Evolutionary conservation across 2,329 filamentous ascomycete genomes (phyloP).

Genomic region (Cercospora sesami): DNA sequence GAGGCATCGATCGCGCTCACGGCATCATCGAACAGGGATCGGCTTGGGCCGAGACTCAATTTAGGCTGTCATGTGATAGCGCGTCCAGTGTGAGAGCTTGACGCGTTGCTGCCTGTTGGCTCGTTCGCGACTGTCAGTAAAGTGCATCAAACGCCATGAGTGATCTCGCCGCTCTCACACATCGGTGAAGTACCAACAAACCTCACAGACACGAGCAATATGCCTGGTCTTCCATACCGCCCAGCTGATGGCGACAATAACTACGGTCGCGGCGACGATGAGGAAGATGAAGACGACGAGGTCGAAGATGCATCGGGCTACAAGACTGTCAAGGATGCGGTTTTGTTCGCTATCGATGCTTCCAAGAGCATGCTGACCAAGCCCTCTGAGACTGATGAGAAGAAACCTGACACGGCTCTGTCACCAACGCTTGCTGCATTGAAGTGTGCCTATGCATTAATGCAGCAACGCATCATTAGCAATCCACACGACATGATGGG

Average conservation of each 20-base stretch:
- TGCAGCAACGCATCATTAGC: constrained; percentile 98
- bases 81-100: background rate
- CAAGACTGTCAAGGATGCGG: constrained; percentile 91
- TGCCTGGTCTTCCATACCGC: constrained; percentile 16
- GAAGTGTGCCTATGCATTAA: constrained; percentile 90
- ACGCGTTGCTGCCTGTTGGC: background rate
- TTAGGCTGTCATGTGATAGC: background rate
- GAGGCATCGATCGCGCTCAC: constrained; percentile 6
- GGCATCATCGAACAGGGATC: constrained; percentile 1
- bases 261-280: constrained; percentile 44
- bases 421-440: constrained; percentile 79
- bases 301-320: constrained; percentile 72
- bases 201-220: background rate
- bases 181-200: background rate
- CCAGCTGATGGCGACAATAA: constrained; percentile 30
- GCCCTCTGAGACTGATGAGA: constrained; percentile 65
- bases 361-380: constrained; percentile 79
- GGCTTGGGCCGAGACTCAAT: background rate
- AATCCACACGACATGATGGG: constrained; percentile 98
- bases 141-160: background rate
- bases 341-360: constrained; percentile 92
- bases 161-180: background rate
- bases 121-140: background rate
- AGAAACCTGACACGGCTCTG: constrained; percentile 70
- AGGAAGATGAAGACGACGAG: constrained; percentile 68